Base-by-base conservation (phyloP, 441 rosid species). In the Aleurites moluccanus region DNA sequence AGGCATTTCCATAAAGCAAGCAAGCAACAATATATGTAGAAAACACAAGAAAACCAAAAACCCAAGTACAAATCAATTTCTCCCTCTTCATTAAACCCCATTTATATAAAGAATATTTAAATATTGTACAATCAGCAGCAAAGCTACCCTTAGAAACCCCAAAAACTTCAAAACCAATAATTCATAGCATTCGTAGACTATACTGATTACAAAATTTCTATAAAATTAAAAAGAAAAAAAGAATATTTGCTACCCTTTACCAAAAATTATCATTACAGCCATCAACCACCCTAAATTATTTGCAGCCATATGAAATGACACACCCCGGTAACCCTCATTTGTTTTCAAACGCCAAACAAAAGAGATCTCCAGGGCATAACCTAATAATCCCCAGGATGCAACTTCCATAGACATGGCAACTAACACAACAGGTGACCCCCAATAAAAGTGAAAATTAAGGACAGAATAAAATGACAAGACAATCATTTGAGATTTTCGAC, bases 101-200 rank as follows among this genome's bases (percentile, higher is more conserved):
- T 66, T n/a, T 49, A 75, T 75, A 81, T 73, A 80, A 80, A 80
- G 79, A 77, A 83, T 80, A 73, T 47, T 49, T 53, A 56, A 71
- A 5, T 73, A 74, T 82, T 75, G 56, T 84, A 82, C 85, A 84
- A 75, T 53, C 74, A 50, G 72, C 74, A 73, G 64, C 47, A 25
- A 59, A 11, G 81, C 81, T 45, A 40, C 18, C 52, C 53, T 65
- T 33, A 21, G 38, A 64, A 61, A 56, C 74, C 47, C 78, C 69
- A 70, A 70, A n/a, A 79, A 69, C 50, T 73, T 68, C 78, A 30
- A 20, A n/a, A 16, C 72, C 76, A 63, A 8, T 27, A 53, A 59
- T 33, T 7, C 50, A 52, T 52, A 52, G 0, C 23, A 20, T 61
- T 38, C 9, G 28, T 49, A n/a, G 64, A 67, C 79, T 81, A 35